Conservation (phyloP, 139 green algal species). For the Pseudopediastrum boryanum region DNA sequence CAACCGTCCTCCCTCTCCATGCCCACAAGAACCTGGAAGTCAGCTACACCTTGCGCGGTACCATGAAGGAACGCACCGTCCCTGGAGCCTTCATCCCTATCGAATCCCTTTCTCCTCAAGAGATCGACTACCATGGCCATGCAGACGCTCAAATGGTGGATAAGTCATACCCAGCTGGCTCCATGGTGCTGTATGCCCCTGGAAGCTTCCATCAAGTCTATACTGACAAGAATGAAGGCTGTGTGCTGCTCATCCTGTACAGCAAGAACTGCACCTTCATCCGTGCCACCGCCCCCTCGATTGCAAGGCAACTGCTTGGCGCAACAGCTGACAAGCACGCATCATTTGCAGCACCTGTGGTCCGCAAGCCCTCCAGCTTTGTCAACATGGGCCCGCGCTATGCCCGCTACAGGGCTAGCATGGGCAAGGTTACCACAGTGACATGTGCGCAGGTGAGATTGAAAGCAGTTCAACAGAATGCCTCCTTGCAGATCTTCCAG, state of each 20-base stretch:
- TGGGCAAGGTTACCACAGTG: background rate
- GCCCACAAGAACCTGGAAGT: conserved; percentile 7
- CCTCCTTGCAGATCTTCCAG: background rate
- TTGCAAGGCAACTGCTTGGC: background rate
- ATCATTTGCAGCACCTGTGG: too few species aligned
- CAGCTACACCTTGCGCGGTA: background rate
- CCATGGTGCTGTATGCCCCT: background rate
- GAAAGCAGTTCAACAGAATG: background rate
- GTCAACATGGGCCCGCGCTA: too few species aligned
- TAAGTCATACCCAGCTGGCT: background rate
- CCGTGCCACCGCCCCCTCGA: background rate
- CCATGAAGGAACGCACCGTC: conserved; percentile 1
- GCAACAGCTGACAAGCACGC: background rate
- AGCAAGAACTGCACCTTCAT: conserved; percentile 17
- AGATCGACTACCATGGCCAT: background rate
- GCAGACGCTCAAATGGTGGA: background rate
- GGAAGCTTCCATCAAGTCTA: conserved; percentile 7
- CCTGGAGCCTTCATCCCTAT: background rate
- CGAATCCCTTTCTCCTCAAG: background rate
- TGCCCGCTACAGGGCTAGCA: background rate
- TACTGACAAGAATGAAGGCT: background rate
- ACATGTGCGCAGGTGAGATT: background rate
- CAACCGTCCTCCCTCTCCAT: background rate
- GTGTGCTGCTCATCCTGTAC: conserved; percentile 8
- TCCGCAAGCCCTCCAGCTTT: too few species aligned